Evolutionary conservation across 805 yeast genomes (phyloP).

Genomic region (Lachancea dasiensis): DNA sequence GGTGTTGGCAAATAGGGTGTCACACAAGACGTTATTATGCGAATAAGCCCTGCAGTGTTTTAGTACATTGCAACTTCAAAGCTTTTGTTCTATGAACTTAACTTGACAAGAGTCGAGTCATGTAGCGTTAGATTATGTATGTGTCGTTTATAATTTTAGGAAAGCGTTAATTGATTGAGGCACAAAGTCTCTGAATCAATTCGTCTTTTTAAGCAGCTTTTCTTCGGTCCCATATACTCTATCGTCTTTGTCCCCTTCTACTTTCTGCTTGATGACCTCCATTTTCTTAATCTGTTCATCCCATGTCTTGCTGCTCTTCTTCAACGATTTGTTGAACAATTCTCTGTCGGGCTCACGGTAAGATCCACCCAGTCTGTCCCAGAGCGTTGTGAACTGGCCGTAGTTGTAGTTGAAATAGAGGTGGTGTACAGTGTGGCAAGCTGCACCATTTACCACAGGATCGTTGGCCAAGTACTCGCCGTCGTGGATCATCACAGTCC

Average conservation of each 20-base stretch:
- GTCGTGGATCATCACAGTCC: constrained; percentile 99
- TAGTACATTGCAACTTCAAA: not conserved
- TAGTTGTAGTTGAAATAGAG: constrained; percentile 95
- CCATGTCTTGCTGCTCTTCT: constrained; percentile 59
- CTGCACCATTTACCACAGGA: constrained; percentile 94
- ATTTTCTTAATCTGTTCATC: constrained; percentile 61
- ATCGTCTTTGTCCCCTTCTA: constrained; percentile 72
- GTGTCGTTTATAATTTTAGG: not conserved
- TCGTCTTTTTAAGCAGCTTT: constrained; percentile 23
- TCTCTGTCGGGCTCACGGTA: constrained; percentile 90
- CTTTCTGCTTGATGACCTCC: constrained; percentile 70
- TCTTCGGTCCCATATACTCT: constrained; percentile 65
- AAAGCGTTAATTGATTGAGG: not conserved
- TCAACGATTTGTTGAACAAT: constrained; percentile 60
- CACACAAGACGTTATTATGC: constrained; percentile 3
- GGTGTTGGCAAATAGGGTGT: not conserved
- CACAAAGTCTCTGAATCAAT: constrained; percentile 5
- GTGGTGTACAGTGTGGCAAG: constrained; percentile 97
- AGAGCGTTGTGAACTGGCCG: constrained; percentile 95
- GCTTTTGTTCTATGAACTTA: not conserved
- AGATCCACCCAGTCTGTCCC: constrained; percentile 95
- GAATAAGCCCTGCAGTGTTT: no score
- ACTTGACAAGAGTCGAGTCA: constrained; percentile 1
- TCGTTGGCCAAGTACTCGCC: constrained; percentile 93
- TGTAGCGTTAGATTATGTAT: not conserved